Base-by-base conservation (phyloP, 129 eudicot genomes). In the Chrysanthemum lavandulifolium region DNA sequence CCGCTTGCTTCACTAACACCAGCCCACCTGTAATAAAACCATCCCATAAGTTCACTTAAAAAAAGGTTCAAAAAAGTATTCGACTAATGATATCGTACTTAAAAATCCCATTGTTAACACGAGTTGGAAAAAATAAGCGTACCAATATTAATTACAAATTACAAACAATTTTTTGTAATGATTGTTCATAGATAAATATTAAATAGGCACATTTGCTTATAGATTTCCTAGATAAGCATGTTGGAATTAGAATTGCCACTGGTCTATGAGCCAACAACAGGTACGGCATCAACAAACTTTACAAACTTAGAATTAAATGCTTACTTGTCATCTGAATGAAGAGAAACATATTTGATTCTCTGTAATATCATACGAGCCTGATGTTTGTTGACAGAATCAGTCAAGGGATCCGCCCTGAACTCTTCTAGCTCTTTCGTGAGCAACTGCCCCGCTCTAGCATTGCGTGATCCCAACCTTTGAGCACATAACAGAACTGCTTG, bases 1-100 rank as follows among this genome's bases (percentile, higher is more conserved):
- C 98, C 98, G 73, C 89, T 86, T 69, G 97, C 87, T 81, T 88
- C 97, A 71, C 96, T 80, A 72, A 90, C 97, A 79, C 97, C 98
- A 45, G 93, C 92, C 98, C 98, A 94, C 81, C 98, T 93, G 82
- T 62, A 73, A 67, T 77, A 67, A 48, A 78, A 79, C 45, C 47
- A 57, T n/a, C 25, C 6, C 14, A 6, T 50, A 50, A 61, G 67
- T 23, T 15, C 9, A 40, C 47, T 19, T 6, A 48, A 16, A 6
- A 21, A 60, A 55, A n/a, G 9, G 13, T 3, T 74, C 12, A 29
- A 54, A 13, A 13, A 57, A 65, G 18, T 23, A 5, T 1, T 23
- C 10, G 69, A 54, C 52, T 3, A 65, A 65, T n/a, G 47, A 7
- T 0, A 40, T 43, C 54, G 16, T 67, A 67, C 59, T 40, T 67